phyloP scores from a whole-genome alignment of 2,329 filamentous ascomycete genomes.

The Dothiorella sarmentorum region DNA sequence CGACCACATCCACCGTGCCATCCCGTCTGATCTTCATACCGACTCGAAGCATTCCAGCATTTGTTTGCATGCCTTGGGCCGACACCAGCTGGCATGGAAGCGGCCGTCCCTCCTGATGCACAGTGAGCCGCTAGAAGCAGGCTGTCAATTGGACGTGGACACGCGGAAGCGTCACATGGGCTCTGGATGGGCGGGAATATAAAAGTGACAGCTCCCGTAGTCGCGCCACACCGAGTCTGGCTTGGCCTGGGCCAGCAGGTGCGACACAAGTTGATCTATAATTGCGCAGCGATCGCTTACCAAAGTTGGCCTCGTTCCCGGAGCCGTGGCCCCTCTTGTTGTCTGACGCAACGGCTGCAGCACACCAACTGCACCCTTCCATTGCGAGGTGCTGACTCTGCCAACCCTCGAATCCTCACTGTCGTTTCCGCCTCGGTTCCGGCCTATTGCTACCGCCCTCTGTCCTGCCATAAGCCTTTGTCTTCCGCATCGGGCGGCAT shows the following conservation, averaged over 20 bases:
- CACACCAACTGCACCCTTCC: not conserved
- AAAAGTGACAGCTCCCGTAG: no score
- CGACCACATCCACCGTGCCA: constrained; percentile 1
- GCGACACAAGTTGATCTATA: not conserved
- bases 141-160: no score
- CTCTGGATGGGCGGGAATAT: no score
- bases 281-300: constrained; percentile 15
- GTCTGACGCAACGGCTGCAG: constrained; percentile 13
- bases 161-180: not conserved
- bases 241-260: not conserved
- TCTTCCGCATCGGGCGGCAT: not conserved
- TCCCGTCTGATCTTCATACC: not conserved
- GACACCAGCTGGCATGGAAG: not conserved
- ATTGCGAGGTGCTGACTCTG: not conserved
- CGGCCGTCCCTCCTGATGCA: no score
- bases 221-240: no score
- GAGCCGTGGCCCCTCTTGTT: constrained; percentile 4
- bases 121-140: no score
- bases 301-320: constrained; percentile 10
- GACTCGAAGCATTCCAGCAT: not conserved
- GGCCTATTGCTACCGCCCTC: no score
- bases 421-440: not conserved
- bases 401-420: not conserved
- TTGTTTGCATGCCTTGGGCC: not conserved
- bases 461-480: not conserved